phyloP scores from a whole-genome alignment of 2,329 filamentous ascomycete species.

The Bertia moriformis region DNA sequence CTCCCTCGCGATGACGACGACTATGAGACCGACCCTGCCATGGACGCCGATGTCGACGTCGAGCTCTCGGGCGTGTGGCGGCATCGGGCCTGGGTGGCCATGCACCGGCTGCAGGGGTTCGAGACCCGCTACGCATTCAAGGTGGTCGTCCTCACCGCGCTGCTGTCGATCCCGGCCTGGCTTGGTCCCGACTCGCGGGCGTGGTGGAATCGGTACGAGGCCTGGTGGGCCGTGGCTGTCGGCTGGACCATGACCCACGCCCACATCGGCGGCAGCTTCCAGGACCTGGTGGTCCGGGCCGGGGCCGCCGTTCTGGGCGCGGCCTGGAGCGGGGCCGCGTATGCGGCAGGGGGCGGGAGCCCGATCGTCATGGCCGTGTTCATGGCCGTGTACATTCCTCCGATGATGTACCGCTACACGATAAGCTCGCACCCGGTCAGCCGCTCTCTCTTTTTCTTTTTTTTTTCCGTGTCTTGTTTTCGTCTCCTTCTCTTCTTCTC shows the following conservation, averaged over 20 bases:
- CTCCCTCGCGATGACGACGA: slow-evolving; percentile 9
- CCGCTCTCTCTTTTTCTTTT: not conserved
- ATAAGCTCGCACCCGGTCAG: slow-evolving; percentile 36
- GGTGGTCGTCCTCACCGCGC: slow-evolving; percentile 31
- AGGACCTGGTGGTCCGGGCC: slow-evolving; percentile 36
- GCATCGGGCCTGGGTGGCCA: slow-evolving; percentile 29
- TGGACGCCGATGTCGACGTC: slow-evolving; percentile 10
- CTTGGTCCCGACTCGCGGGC: slow-evolving; percentile 19
- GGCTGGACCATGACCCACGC: slow-evolving; percentile 41
- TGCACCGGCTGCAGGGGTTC: slow-evolving; percentile 39
- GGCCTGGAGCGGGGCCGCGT: slow-evolving; percentile 36
- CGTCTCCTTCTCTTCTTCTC: not conserved
- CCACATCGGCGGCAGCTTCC: slow-evolving; percentile 39
- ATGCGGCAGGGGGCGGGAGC: slow-evolving; percentile 32
- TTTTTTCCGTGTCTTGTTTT: too few species aligned
- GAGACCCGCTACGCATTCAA: slow-evolving; percentile 43
- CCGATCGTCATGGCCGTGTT: slow-evolving; percentile 39
- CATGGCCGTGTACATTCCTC: slow-evolving; percentile 39
- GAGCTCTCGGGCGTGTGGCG: slow-evolving; percentile 18
- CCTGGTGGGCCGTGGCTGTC: slow-evolving; percentile 43
- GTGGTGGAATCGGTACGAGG: slow-evolving; percentile 40
- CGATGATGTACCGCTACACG: slow-evolving; percentile 41
- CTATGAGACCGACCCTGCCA: slow-evolving; percentile 5
- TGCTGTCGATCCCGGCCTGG: slow-evolving; percentile 39
- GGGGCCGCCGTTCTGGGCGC: slow-evolving; percentile 34